Evolutionary conservation across 2,329 filamentous ascomycete genomes (phyloP).

Genomic region (Myriosclerotinia curreyana): DNA sequence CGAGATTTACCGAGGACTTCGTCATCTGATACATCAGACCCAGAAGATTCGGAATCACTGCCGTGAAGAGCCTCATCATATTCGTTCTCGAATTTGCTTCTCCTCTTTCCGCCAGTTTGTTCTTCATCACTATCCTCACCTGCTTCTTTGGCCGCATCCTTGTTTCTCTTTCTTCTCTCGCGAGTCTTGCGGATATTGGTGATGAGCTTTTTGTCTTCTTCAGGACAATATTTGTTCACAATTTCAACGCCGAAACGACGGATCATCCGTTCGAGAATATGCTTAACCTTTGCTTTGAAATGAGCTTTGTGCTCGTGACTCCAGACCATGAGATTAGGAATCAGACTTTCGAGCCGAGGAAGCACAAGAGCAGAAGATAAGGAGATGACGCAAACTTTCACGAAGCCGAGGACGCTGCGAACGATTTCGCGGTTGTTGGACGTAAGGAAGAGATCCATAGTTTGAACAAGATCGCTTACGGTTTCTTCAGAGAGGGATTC

Average conservation of each 20-base stretch:
- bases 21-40: slow-evolving; percentile 61
- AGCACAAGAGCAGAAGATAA: slow-evolving; percentile 76
- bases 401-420: slow-evolving; percentile 88
- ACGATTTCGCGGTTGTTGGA: slow-evolving; percentile 98
- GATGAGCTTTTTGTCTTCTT: slow-evolving; percentile 84
- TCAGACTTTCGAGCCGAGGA: slow-evolving; percentile 70
- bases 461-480: slow-evolving; percentile 81
- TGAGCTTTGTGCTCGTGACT: slow-evolving; percentile 97
- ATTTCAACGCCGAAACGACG: slow-evolving; percentile 81
- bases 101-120: slow-evolving; percentile 49
- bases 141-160: slow-evolving; percentile 62
- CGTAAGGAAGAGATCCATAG: slow-evolving; percentile 92
- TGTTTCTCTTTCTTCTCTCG: slow-evolving; percentile 87
- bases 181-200: slow-evolving; percentile 93
- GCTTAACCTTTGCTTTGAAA: slow-evolving; percentile 96
- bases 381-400: slow-evolving; percentile 91
- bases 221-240: slow-evolving; percentile 77
- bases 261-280: slow-evolving; percentile 92
- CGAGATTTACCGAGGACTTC: slow-evolving; percentile 49
- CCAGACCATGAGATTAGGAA: slow-evolving; percentile 93
- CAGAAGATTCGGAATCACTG: slow-evolving; percentile 53
- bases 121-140: slow-evolving; percentile 56
- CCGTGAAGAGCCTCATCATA: slow-evolving; percentile 91
- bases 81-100: slow-evolving; percentile 78
- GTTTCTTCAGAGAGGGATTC: slow-evolving; percentile 64